Evolutionary conservation across 2,329 filamentous ascomycete genomes (phyloP), one percentile per base, ranked within the genome.

Genomic region (Xylariaceae sp.): DNA sequence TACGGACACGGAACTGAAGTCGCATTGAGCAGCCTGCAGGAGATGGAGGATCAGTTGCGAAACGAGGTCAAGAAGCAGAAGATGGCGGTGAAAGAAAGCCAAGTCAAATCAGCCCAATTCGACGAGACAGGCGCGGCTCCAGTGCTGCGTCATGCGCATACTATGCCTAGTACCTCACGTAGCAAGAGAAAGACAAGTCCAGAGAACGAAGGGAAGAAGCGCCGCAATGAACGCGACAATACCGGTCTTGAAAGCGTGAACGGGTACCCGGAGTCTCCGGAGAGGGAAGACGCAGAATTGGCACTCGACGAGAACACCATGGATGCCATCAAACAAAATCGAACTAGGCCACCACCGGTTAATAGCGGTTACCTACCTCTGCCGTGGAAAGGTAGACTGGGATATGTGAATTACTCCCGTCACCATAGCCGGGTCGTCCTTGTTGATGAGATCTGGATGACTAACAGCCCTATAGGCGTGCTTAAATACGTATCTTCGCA

Each of bases 301-400:
- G 9, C 37, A 2, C 22, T 51, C 16, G 62, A 60, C 0, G 60
- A 66, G n/a, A 60, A 57, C 37, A 60, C 67, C 5, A 34, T 53
- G 10, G 57, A 56, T 2, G 32, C 49, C 9, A 47, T 67, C 2
- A 65, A 63, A 42, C 56, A 50, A 18, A 63, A 65, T 29, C 69
- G 71, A 21, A 76, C 78, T 8, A 77, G 89, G 51, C 80, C 86
- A 12, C 89, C 90, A 6, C 83, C 91, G 0, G 84, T 95, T 15
- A 88, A 96, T 65, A 96, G 90, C 66, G 81, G 82, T 59, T 89
- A 86, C 64, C 76, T 96, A 18, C 92, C 92, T 21, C 70, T 96
- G 19, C 92, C 92, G 0, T 96, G 92, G 92, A 90, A 86, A 71
- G 92, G 92, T 0, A 81, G 92, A 26, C 69, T 96, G 57, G 92